Base-by-base conservation (phyloP, 306 rosid species). In the Acacia crassicarpa region DNA sequence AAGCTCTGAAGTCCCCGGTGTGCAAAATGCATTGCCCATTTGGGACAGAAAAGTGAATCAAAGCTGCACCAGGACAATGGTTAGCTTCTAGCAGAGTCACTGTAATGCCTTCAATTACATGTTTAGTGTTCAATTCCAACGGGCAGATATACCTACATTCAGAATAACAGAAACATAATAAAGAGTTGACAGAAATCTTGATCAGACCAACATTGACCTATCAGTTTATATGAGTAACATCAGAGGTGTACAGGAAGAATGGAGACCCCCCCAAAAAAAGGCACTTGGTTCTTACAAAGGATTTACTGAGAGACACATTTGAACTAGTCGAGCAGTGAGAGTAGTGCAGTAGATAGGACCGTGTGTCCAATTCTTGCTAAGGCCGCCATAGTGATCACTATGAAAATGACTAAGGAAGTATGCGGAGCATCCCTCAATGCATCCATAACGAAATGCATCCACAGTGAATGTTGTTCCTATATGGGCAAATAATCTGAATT, bases 11-110 rank as follows among this genome's bases (percentile, higher is more conserved):
- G 78, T 88, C 91, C 72, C 91, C 91, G 8, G 91, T 88, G 49
- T 88, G 91, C 80, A 88, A 86, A 88, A 79, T 84, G 45, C 82
- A 8, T 74, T 84, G 89, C 43, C 88, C 88, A 77, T 88, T 82
- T 84, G 89, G 83, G 63, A 86, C 83, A 71, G 45, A 45, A 54
- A 86, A 82, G 88, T 84, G 86, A 82, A 88, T 82, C 86, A 88
- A 84, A 86, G 88, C 88, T 73, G 91, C 91, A 73, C 91, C 91
- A 22, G 91, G 91, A 67, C 91, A 88, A 59, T 88, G 91, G 65
- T 88, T 88, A 65, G 91, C 91, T 74, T 88, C 91, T 38, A 88
- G 84, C 51, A 88, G 80, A 74, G 88, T 84, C 54, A 88, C 91
- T 82, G 81, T 86, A 73, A 86, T 77, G 74, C 91, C 88, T 53